Conservation (phyloP, 495 filamentous ascomycete species). For the Penicillium verhagenii region DNA sequence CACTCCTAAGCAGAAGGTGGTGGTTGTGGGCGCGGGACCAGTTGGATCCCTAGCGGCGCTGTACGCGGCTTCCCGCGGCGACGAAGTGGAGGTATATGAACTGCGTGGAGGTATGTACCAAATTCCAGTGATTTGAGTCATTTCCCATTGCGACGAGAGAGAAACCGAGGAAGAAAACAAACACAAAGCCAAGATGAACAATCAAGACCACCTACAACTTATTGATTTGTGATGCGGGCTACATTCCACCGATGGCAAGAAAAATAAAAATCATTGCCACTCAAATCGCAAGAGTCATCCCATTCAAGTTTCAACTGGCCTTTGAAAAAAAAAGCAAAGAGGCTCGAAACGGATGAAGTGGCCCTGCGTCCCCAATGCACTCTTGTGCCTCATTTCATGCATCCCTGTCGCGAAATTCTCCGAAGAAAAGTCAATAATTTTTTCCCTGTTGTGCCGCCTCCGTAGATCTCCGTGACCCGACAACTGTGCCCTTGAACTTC, state of each 20-base stretch:
- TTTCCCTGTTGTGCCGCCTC: slow-evolving; percentile 8
- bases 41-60: slow-evolving; percentile 90
- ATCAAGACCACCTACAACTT: neutral
- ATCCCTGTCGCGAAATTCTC: slow-evolving; percentile 15
- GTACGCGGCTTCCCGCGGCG: slow-evolving; percentile 82
- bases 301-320: neutral
- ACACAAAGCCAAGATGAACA: neutral
- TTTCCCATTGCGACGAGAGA: neutral
- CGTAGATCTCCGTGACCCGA: slow-evolving; percentile 79
- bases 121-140: slow-evolving; percentile 4
- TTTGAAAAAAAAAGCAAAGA: neutral
- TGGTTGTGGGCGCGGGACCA: slow-evolving; percentile 88
- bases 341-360: too few relatives aligned
- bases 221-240: neutral
- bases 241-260: neutral
- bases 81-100: slow-evolving; percentile 94
- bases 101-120: slow-evolving; percentile 74
- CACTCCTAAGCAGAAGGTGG: slow-evolving; percentile 59
- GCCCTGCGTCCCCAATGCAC: neutral
- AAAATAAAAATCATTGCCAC: neutral
- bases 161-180: neutral
- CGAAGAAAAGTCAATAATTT: slow-evolving; percentile 13
- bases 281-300: neutral
- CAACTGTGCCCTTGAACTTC: slow-evolving; percentile 87
- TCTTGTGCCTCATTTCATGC: neutral